Conservation (phyloP, 192 early-diverging fungal genomes). For the Backusella morwellensis region DNA sequence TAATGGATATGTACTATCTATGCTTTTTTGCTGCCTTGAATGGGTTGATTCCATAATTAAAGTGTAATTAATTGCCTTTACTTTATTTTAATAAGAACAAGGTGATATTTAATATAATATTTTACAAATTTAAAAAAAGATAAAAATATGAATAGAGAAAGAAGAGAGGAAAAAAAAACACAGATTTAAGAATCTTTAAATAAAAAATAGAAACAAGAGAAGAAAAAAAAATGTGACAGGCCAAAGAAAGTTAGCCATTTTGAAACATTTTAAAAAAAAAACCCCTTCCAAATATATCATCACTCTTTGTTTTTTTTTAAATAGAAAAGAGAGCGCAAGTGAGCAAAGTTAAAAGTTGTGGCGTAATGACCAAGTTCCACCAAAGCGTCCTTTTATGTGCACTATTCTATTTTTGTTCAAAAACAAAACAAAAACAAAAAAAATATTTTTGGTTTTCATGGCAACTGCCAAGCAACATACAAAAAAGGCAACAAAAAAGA, state of each 20-base stretch:
- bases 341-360: background rate
- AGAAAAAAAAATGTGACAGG: slow-evolving; percentile 2
- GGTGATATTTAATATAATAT: background rate
- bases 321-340: background rate
- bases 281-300: background rate
- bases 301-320: background rate
- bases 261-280: background rate
- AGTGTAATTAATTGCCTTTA: background rate
- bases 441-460: background rate
- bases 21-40: slow-evolving; percentile 3
- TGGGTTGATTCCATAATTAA: background rate
- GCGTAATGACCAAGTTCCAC: background rate
- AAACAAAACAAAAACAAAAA: background rate
- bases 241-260: slow-evolving; percentile 1
- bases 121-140: background rate
- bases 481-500: background rate
- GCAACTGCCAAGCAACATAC: background rate
- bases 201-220: slow-evolving; percentile 3
- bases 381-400: background rate
- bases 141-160: background rate
- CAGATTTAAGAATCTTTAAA: background rate
- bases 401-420: background rate
- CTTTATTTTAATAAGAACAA: background rate
- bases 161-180: background rate
- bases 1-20: background rate